These are phyloP conservation scores for Ramichloridium luteum DNA, from an alignment of 2,329 filamentous ascomycete genomes.

Conservation along the genomic window DNA sequence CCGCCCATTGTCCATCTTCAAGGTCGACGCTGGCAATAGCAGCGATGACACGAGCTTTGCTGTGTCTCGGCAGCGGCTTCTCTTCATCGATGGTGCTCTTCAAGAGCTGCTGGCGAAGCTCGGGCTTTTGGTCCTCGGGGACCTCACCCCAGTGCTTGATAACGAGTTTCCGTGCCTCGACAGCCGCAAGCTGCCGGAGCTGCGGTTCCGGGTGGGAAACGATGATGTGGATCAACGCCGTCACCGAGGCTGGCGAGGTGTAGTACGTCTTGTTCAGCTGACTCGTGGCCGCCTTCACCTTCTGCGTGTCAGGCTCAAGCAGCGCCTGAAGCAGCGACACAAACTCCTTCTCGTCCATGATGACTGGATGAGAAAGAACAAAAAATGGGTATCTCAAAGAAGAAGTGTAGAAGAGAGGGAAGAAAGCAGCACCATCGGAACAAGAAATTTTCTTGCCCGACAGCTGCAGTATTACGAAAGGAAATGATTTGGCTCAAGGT, in stretches of 20 bases:
- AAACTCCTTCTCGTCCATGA: conserved; percentile 73
- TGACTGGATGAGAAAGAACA: conserved; percentile 4
- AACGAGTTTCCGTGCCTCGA: conserved; percentile 75
- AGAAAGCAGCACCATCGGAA: too few relatives aligned
- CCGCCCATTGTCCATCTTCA: conserved; percentile 71
- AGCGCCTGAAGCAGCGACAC: conserved; percentile 77
- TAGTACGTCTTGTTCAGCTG: conserved; percentile 92
- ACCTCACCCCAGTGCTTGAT: conserved; percentile 75
- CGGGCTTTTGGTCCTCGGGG: conserved; percentile 60
- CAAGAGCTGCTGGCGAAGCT: conserved; percentile 71
- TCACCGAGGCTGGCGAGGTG: conserved; percentile 68
- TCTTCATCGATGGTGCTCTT: conserved; percentile 73
- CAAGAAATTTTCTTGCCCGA: too few relatives aligned
- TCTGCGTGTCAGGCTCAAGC: conserved; percentile 76
- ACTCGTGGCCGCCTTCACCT: conserved; percentile 65
- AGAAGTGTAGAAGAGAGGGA: too few relatives aligned
- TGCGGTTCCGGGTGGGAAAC: conserved; percentile 60
- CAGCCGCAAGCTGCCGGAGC: conserved; percentile 79
- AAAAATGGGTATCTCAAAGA: conserved; percentile 3
- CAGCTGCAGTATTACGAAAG: too few relatives aligned
- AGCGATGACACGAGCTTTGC: conserved; percentile 75
- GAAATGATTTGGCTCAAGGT: too few relatives aligned
- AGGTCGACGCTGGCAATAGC: conserved; percentile 78
- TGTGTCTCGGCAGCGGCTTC: conserved; percentile 66
- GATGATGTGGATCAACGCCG: conserved; percentile 77